A percentile compares a stretch with the other conserved stretches of the same genome.
Evolutionary conservation across 2,329 filamentous ascomycete genomes (phyloP).

Genomic region (Pseudopithomyces maydicus): DNA sequence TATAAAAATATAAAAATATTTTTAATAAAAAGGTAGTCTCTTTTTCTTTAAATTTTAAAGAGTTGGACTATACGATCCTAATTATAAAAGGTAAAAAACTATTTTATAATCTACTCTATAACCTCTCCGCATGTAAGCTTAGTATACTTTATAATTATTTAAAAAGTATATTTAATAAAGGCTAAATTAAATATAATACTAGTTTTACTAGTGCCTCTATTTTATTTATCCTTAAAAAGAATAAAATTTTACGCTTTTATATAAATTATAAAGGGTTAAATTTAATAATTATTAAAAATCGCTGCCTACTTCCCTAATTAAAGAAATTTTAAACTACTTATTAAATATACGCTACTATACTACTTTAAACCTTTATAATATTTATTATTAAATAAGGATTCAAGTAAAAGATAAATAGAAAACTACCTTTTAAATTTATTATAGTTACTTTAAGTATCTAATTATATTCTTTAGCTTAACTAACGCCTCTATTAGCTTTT

Average conservation of each 20-base stretch:
- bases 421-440: slow-evolving; percentile 14
- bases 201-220: neutral
- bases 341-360: neutral
- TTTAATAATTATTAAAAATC: neutral
- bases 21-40: too few species aligned
- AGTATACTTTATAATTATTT: too few species aligned
- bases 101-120: too few species aligned
- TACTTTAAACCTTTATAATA: neutral
- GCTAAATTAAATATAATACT: neutral
- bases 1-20: too few species aligned
- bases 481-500: slow-evolving; percentile 16
- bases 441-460: slow-evolving; percentile 15
- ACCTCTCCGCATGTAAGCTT: too few species aligned
- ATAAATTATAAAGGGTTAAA: neutral
- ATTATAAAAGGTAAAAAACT: too few species aligned
- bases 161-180: neutral
- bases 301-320: neutral
- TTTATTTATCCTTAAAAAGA: neutral
- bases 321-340: neutral
- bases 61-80: too few species aligned
- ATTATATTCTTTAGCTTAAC: slow-evolving; percentile 19
- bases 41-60: too few species aligned
- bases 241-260: neutral
- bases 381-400: neutral
- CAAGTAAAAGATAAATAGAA: slow-evolving; percentile 3